phyloP scores from a whole-genome alignment of 1,139 yeast genomes.

The Pichia cactophila region DNA sequence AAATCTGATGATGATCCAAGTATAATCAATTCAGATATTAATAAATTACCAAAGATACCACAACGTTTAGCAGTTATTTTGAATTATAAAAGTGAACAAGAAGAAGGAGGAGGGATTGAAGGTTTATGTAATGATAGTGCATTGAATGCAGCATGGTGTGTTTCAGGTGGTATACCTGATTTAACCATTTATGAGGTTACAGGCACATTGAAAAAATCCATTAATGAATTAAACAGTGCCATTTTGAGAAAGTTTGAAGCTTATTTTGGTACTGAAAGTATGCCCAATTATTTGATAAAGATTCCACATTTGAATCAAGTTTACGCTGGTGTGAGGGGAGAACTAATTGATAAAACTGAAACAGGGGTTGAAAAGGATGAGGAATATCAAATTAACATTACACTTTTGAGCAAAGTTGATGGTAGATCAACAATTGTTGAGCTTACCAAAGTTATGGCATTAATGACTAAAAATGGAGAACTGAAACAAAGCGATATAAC shows the following conservation, averaged over 20 bases:
- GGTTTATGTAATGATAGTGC: slow-evolving; percentile 73
- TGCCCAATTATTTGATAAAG: slow-evolving; percentile 54
- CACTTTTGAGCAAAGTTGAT: slow-evolving; percentile 65
- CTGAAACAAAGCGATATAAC: slow-evolving; percentile 63
- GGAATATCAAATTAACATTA: slow-evolving; percentile 49
- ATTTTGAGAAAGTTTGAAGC: slow-evolving; percentile 53
- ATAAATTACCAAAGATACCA: slow-evolving; percentile 68
- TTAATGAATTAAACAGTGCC: slow-evolving; percentile 52
- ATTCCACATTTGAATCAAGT: slow-evolving; percentile 55
- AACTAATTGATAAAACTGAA: slow-evolving; percentile 3
- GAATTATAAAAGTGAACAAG: slow-evolving; percentile 63
- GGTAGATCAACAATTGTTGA: slow-evolving; percentile 90
- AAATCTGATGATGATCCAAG: slow-evolving; percentile 83
- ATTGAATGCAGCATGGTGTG: slow-evolving; percentile 79
- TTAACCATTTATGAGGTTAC: slow-evolving; percentile 74
- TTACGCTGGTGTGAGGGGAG: slow-evolving; percentile 36
- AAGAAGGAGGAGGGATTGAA: slow-evolving; percentile 82
- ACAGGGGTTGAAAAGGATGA: slow-evolving; percentile 23
- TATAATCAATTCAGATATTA: slow-evolving; percentile 76
- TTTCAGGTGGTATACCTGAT: slow-evolving; percentile 72
- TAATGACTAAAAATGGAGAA: slow-evolving; percentile 56
- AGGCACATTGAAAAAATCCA: slow-evolving; percentile 54
- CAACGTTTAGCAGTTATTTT: slow-evolving; percentile 65
- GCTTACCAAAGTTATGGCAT: slow-evolving; percentile 79
- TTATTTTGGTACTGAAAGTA: slow-evolving; percentile 67